Evolutionary conservation across 257 asterid genomes (phyloP), one percentile per base, ranked within the genome.

Genomic region (Gentiana dahurica): DNA sequence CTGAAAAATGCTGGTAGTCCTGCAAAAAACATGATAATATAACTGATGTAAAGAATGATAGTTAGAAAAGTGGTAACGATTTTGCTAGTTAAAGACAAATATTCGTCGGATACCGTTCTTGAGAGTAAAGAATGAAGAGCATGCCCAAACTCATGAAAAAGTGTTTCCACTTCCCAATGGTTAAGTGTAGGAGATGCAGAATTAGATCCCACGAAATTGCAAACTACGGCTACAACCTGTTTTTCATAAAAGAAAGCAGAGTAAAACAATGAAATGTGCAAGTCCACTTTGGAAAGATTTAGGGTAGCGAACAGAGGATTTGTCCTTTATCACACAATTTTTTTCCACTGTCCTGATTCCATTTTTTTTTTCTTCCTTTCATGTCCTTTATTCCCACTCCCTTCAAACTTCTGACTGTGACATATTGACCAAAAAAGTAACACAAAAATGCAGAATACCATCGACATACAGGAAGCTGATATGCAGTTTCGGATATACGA

Each of bases 91-190:
- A 58, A 11, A 36, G 33, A 49, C 57, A 71, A 24, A 65, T 64
- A 57, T 72, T 58, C 60, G 70, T 47, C 63, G 9, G 7, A 67
- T 84, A 87, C 98, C 78, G 98, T 91, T 79, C 98, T 81, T 60
- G 98, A 91, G 65, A 91, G 95, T 81, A 91, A 79, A 37, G 98
- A 91, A 81, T 91, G 98, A 62, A 91, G 94, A 61, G 98, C 97
- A 68, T 91, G 98, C 41, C 98, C 98, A 68, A 87, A 91, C 73
- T 91, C 98, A 61, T 91, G 98, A 73, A 91, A 87, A 58, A 91
- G 93, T 47, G 97, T 91, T 75, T 91, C 97, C 49, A 91, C 83
- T 65, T 91, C 95, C 68, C 84, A 80, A 75, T 91, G 98, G 65
- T 81, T 89, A 72, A 91, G 96, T 62, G 67, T 73, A 63, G 65